Base-by-base conservation (phyloP, 1,139 yeast genomes). In the Saccharomyces hybrid region DNA sequence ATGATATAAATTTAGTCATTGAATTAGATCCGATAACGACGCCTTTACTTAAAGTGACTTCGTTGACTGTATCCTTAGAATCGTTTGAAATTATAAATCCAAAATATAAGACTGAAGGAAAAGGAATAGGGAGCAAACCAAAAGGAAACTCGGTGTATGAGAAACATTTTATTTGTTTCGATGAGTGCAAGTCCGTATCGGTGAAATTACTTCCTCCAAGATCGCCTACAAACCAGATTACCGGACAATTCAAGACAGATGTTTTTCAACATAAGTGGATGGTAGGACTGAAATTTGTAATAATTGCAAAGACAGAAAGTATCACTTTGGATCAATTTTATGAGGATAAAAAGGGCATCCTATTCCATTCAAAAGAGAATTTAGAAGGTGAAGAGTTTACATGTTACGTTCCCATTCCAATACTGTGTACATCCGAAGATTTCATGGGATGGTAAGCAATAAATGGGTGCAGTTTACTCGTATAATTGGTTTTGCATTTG, bases 1-100 rank as follows among this genome's bases (percentile, higher is more conserved):
- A 81, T 42, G 79, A 78, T 54, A 70, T 80, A 8, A 73, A 73
- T 55, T 69, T 78, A 48, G 64, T 70, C 0, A 62, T 79, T 8
- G 66, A 66, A 32, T 62, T 73, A 30, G 55, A 57, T 23, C 46
- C 56, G 25, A 14, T 38, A 38, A 38, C 44, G 6, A 52, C 52
- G 6, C 38, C 55, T 9, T 34, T 49, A 26, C 56, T 55, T 14
- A 55, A 57, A 27, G 63, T 69, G 1, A 69, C 71, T 23, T 75
- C 74, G 1, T 59, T 71, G 0, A 59, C 71, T 2, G 62, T 67
- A 2, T 57, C 69, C 0, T 55, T 73, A 25, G 72, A 73, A 50
- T 56, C 67, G 4, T 55, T 68, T 13, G 76, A 73, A 53, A 49
- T 70, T 2, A 55, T 73, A 13, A 68, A 68, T 50, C 68, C 69